Conservation (phyloP, 1,139 yeast genomes). For the Arxiozyma heterogenica region DNA sequence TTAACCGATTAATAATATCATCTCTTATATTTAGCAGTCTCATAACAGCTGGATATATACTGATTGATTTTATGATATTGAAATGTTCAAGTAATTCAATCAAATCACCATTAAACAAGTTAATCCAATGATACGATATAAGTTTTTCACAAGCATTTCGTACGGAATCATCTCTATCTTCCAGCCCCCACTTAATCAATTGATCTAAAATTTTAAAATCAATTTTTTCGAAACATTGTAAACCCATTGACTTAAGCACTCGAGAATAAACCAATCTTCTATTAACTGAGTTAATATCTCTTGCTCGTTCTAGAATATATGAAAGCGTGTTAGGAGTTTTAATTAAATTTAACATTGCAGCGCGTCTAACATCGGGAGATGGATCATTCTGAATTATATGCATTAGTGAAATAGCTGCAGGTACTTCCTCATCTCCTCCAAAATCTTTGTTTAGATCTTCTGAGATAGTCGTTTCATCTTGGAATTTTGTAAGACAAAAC, state of each 20-base stretch:
- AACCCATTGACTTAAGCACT: slow-evolving; percentile 59
- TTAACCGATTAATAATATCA: slow-evolving; percentile 51
- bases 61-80: slow-evolving; percentile 54
- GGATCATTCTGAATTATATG: slow-evolving; percentile 64
- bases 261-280: slow-evolving; percentile 67
- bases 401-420: slow-evolving; percentile 46
- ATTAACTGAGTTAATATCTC: slow-evolving; percentile 66
- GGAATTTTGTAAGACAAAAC: slow-evolving; percentile 70
- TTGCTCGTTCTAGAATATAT: slow-evolving; percentile 65
- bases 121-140: slow-evolving; percentile 67
- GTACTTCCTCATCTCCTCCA: slow-evolving; percentile 35
- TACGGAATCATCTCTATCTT: slow-evolving; percentile 74
- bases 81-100: slow-evolving; percentile 61
- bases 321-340: slow-evolving; percentile 49
- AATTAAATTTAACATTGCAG: slow-evolving; percentile 63
- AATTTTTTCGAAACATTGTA: slow-evolving; percentile 43
- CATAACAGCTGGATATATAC: slow-evolving; percentile 60
- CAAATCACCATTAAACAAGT: slow-evolving; percentile 58
- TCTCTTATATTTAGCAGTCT: slow-evolving; percentile 53
- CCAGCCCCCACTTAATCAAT: slow-evolving; percentile 72
- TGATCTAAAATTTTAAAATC: slow-evolving; percentile 55
- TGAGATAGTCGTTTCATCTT: slow-evolving; percentile 33
- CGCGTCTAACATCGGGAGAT: slow-evolving; percentile 81
- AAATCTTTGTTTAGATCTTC: slow-evolving; percentile 18
- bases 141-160: slow-evolving; percentile 62